Percentiles rank a stretch among this genome's conserved stretches.
These are phyloP conservation scores for Castanea sativa DNA, from an alignment of 306 rosid species.

Conservation along the genomic window DNA sequence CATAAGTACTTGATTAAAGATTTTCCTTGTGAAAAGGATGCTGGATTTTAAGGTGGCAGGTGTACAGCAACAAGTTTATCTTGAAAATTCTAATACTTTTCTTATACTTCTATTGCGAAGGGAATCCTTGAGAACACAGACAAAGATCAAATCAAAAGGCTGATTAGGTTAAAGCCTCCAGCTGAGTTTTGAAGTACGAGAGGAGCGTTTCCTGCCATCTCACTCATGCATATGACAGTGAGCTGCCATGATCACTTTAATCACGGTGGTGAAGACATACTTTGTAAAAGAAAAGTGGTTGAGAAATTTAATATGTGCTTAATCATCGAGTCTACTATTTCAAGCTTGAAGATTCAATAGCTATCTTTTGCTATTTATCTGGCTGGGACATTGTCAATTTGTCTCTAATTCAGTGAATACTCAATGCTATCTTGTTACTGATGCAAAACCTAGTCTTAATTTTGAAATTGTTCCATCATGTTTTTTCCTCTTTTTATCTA, in stretches of 20 bases:
- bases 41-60: not conserved
- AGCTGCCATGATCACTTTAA: not conserved
- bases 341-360: too few relatives aligned
- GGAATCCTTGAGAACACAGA: constrained; percentile 89
- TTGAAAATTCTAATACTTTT: constrained; percentile 20
- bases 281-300: not conserved
- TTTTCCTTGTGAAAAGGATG: not conserved
- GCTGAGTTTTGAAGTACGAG: constrained; percentile 50
- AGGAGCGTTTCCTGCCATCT: not conserved
- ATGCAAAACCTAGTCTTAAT: too few relatives aligned
- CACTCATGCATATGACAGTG: not conserved
- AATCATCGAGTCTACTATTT: too few relatives aligned
- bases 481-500: too few relatives aligned
- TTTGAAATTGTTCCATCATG: too few relatives aligned
- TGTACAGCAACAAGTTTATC: constrained; percentile 2
- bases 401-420: too few relatives aligned
- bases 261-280: not conserved
- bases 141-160: constrained; percentile 84
- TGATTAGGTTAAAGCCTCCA: constrained; percentile 86
- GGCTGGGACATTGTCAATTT: too few relatives aligned
- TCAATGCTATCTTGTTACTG: too few relatives aligned
- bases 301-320: not conserved
- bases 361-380: too few relatives aligned
- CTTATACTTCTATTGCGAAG: constrained; percentile 38
- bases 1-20: not conserved